Evolutionary conservation across 2,329 filamentous ascomycete species (phyloP).

Genomic region (Pseudogymnoascus sp.): DNA sequence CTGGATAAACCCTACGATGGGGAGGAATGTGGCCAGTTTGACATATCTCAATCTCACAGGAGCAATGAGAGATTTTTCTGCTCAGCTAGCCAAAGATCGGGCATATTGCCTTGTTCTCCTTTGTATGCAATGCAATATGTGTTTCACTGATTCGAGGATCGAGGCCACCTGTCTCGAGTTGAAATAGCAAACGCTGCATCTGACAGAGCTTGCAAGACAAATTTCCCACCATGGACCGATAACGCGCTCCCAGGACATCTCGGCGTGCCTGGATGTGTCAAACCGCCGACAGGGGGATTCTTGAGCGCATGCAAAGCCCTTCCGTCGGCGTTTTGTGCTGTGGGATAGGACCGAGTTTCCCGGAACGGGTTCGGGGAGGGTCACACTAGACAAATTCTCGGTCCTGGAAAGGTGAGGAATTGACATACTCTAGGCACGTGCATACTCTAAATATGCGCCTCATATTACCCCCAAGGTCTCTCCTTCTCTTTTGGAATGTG

Average conservation of each 20-base stretch:
- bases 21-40: background rate
- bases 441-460: background rate
- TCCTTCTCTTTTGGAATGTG: conserved; percentile 6
- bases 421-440: background rate
- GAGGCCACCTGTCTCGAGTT: background rate
- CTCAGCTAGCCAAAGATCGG: background rate
- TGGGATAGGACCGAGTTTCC: conserved; percentile 4
- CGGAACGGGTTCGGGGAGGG: background rate
- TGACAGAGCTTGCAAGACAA: background rate
- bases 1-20: background rate
- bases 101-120: background rate
- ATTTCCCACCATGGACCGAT: background rate
- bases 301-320: background rate
- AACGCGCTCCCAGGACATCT: background rate
- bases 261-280: background rate
- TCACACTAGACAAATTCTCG: background rate
- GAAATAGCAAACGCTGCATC: background rate
- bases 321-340: background rate
- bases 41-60: background rate
- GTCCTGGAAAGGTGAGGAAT: background rate
- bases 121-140: background rate
- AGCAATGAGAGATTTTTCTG: background rate
- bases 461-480: background rate
- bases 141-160: background rate
- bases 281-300: background rate